Conservation (phyloP, 2,329 filamentous ascomycete species). For the Byssochlamys sp. region DNA sequence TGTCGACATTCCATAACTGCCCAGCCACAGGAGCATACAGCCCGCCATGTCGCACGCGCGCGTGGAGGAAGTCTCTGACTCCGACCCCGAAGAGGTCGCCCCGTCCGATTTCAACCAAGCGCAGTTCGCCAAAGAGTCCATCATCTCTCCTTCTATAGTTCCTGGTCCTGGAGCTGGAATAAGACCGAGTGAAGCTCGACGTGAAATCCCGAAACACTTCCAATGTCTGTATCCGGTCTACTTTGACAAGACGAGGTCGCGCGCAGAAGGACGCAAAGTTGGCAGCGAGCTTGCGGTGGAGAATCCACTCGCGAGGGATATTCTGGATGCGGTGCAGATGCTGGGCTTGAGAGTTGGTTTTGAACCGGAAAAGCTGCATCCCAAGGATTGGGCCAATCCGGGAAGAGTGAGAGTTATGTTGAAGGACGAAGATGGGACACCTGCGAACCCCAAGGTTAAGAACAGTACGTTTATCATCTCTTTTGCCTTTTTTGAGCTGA, state of each 20-base stretch:
- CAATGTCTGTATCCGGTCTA: slow-evolving; percentile 92
- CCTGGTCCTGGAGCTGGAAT: slow-evolving; percentile 17
- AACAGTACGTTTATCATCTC: slow-evolving; percentile 47
- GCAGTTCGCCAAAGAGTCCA: slow-evolving; percentile 29
- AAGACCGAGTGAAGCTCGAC: slow-evolving; percentile 36
- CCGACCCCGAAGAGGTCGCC: slow-evolving; percentile 81
- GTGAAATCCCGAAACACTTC: slow-evolving; percentile 59
- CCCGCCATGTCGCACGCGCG: slow-evolving; percentile 64
- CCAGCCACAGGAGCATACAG: not conserved
- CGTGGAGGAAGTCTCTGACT: slow-evolving; percentile 88
- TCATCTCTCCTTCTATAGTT: slow-evolving; percentile 29
- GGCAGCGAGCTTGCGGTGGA: slow-evolving; percentile 59
- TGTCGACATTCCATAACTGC: not conserved
- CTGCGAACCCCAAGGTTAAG: slow-evolving; percentile 46
- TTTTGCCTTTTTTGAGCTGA: not conserved
- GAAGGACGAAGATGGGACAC: slow-evolving; percentile 44
- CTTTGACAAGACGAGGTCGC: slow-evolving; percentile 62
- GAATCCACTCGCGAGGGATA: slow-evolving; percentile 80
- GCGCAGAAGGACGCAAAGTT: slow-evolving; percentile 74
- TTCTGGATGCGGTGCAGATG: slow-evolving; percentile 71
- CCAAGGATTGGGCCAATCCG: slow-evolving; percentile 95
- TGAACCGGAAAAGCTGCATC: slow-evolving; percentile 85
- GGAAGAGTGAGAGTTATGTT: slow-evolving; percentile 75
- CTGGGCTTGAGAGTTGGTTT: slow-evolving; percentile 58
- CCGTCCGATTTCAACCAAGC: slow-evolving; percentile 53